Percentiles rank a stretch among this genome's conserved stretches.
These are phyloP conservation scores for Mrakia gelida DNA, from an alignment of 768 basidiomycete species.

Conservation along the genomic window DNA sequence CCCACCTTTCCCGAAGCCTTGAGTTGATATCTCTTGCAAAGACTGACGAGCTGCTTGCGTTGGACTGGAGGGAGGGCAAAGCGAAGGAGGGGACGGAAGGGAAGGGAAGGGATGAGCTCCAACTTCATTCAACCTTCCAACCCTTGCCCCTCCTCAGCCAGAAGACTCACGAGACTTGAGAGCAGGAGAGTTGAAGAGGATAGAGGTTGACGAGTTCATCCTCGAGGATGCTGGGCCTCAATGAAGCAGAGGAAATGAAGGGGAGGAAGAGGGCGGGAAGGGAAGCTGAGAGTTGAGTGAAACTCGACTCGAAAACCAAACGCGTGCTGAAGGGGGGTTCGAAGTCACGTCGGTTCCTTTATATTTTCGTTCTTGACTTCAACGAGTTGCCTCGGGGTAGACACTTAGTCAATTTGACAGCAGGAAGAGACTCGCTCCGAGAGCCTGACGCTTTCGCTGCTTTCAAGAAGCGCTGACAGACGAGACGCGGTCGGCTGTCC, in stretches of 20 bases:
- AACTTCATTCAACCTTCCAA: neutral
- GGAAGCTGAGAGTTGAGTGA: neutral
- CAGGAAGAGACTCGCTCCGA: too few relatives aligned
- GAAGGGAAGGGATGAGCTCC: neutral
- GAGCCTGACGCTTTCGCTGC: too few relatives aligned
- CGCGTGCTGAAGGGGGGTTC: too few relatives aligned
- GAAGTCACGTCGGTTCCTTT: too few relatives aligned
- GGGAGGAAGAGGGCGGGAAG: neutral
- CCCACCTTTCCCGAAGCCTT: constrained; percentile 28
- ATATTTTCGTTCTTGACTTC: too few relatives aligned
- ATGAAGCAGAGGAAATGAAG: neutral
- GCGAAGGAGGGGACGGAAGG: neutral
- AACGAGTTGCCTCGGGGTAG: too few relatives aligned
- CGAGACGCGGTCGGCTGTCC: too few relatives aligned
- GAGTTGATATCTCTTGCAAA: constrained; percentile 27
- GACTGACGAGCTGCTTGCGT: constrained; percentile 30
- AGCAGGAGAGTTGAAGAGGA: constrained; percentile 32
- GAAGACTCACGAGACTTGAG: constrained; percentile 25
- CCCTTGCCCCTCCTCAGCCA: neutral
- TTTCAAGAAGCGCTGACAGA: too few relatives aligned
- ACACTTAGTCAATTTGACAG: too few relatives aligned
- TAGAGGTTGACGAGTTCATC: constrained; percentile 26
- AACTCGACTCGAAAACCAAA: neutral
- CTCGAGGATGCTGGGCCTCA: neutral
- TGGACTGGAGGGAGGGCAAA: constrained; percentile 12